Base-by-base conservation (phyloP, 257 asterid genomes). In the Penstemon barbatus region DNA sequence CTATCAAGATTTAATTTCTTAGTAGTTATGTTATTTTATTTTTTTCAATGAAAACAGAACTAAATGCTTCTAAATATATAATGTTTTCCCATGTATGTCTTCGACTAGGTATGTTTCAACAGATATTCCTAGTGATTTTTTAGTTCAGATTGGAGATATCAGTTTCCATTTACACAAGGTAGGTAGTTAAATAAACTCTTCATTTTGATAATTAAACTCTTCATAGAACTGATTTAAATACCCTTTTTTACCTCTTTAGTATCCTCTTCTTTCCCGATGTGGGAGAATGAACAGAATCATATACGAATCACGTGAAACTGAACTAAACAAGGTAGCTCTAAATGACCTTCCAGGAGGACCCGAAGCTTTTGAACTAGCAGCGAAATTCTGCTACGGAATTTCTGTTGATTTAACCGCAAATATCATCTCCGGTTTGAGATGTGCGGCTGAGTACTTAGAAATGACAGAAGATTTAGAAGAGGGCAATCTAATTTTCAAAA, bases 81-180 rank as follows among this genome's bases (percentile, higher is more conserved):
- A 19, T 48, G 33, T 39, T 43, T 56, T 48, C 39, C 38, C 11
- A 46, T 66, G 5, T 71, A 40, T 71, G 36, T 51, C n/a, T 76
- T 63, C 18, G 59, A 66, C 66, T 73, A 92, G 98, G 98, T 85
- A 65, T 79, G 97, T 92, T 45, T 85, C 96, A 46, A 85, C 92
- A 71, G 98, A 92, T 78, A 82, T 90, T 66, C 97, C 97, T 18
- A 92, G 97, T 80, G 98, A 92, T 76, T 71, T 90, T 15, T 58
- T 86, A 57, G 89, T 89, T 77, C 97, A 84, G 78, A 86, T 87
- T 82, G 90, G 88, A 75, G 97, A 89, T 56, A 83, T 82, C 69
- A 78, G 61, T 70, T 92, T 92, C 92, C 91, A 89, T 77, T 75
- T 92, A 45, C 98, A 92, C 89, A 92, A 92, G 98, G 98, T 92